Base-by-base conservation (phyloP, 2,329 filamentous ascomycete genomes). In the Botrytis fragariae region DNA sequence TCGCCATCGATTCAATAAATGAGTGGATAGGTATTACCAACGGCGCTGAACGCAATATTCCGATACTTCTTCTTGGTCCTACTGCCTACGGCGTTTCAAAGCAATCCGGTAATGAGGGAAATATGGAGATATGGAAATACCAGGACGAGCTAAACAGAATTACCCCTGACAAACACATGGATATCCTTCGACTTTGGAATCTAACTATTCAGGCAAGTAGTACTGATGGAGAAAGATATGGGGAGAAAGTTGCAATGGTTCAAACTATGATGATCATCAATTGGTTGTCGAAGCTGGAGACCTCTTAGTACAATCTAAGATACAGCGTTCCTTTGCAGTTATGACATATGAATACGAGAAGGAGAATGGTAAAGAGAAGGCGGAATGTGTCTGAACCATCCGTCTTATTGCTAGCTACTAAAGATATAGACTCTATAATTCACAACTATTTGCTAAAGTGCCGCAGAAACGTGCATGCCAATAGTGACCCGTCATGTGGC, bases 151-250 rank as follows among this genome's bases (percentile, higher is more conserved):
- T 83, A 51, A 75, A 29, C 70, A 48, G 73, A 76, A 60, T 81
- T 37, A 83, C 83, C 1, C 79, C 75, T 32, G 76, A 77, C 10
- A 80, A 79, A 73, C 81, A 81, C 32, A 78, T 84, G 72, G 84
- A 85, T 68, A 77, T 82, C 29, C 75, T 86, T 69, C 80, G 80
- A 16, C 81, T 85, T 80, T 85, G 82, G 75, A 85, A 85, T 77
- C 77, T 83, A 69, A 85, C 83, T 0, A 74, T 84, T 54, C 82
- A 84, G 74, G 83, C 82, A 20, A 78, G 76, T 18, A 83, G 81
- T 71, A 81, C 76, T 77, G 82, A 84, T 76, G 83, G 83, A 3
- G 77, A 78, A 65, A 76, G 76, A 69, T 84, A 83, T 76, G 83
- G 81, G 4, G 81, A 82, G 74, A 81, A 80, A 70, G 82, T 84